Conservation (phyloP, 306 rosid species). For the Styphnolobium japonicum region DNA sequence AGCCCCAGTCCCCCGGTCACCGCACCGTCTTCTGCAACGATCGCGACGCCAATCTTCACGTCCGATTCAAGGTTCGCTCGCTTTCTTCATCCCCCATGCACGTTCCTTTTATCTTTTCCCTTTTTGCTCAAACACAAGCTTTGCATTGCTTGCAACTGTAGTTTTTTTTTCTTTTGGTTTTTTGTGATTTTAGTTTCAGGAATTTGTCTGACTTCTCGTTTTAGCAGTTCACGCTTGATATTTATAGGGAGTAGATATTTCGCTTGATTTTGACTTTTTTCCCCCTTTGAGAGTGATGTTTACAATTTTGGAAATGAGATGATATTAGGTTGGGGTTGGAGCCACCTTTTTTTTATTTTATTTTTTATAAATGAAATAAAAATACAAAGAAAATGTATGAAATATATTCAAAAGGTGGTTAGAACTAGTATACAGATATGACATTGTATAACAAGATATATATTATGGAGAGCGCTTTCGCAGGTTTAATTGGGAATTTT, state of each 20-base stretch:
- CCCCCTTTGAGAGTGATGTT: neutral
- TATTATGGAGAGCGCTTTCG: neutral
- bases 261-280: neutral
- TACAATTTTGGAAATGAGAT: neutral
- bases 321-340: neutral
- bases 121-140: neutral
- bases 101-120: neutral
- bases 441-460: neutral
- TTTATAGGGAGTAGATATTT: too few relatives aligned
- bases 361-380: neutral
- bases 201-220: too few relatives aligned
- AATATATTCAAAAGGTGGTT: neutral
- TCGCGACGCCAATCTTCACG: constrained; percentile 54
- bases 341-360: neutral
- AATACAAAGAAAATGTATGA: neutral
- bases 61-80: constrained; percentile 46
- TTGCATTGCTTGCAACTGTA: too few relatives aligned
- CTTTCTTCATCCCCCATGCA: neutral
- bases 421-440: neutral
- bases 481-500: neutral
- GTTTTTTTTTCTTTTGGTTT: too few relatives aligned
- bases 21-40: constrained; percentile 67
- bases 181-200: neutral
- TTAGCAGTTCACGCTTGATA: too few relatives aligned
- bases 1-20: constrained; percentile 70